Evolutionary conservation across 1,284 basidiomycete species (phyloP).

Genomic region (Cutaneotrichosporon cyanovorans): DNA sequence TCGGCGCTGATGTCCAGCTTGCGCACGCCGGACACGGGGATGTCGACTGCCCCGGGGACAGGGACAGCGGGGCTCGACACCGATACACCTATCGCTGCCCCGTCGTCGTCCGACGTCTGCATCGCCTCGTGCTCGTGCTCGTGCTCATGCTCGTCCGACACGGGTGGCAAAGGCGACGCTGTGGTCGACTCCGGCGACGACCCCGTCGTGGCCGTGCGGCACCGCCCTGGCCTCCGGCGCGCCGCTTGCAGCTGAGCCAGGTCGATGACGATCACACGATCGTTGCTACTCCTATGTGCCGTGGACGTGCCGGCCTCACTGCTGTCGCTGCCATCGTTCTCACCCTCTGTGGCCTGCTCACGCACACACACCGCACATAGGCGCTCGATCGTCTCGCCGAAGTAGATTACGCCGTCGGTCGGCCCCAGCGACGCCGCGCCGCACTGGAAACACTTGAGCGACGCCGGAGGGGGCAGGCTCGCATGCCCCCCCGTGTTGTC

Average conservation of each 20-base stretch:
- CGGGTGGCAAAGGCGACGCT: not conserved
- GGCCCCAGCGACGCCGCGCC: slow-evolving; percentile 21
- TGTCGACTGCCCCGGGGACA: not conserved
- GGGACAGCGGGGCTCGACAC: not conserved
- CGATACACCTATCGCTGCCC: too few species aligned
- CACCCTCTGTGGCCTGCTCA: not conserved
- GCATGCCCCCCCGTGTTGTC: slow-evolving; percentile 1
- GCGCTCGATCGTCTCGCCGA: slow-evolving; percentile 26
- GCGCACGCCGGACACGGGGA: not conserved
- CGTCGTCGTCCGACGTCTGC: too few species aligned
- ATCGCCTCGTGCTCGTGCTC: too few species aligned
- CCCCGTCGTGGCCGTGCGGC: not conserved
- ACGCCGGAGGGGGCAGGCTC: slow-evolving; percentile 12
- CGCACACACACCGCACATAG: slow-evolving; percentile 31
- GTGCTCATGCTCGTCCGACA: too few species aligned
- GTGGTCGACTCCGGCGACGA: not conserved
- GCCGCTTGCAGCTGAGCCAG: not conserved
- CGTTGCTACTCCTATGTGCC: too few species aligned
- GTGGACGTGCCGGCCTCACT: too few species aligned
- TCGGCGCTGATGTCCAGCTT: too few species aligned
- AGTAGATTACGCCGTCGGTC: slow-evolving; percentile 17
- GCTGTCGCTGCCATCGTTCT: too few species aligned
- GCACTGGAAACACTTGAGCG: slow-evolving; percentile 37
- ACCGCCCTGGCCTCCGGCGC: too few species aligned
- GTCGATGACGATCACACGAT: slow-evolving; percentile 3